Evolutionary conservation across 1,284 basidiomycete species (phyloP), one percentile per base, ranked within the genome.

Genomic region (Athelia psychrophila): DNA sequence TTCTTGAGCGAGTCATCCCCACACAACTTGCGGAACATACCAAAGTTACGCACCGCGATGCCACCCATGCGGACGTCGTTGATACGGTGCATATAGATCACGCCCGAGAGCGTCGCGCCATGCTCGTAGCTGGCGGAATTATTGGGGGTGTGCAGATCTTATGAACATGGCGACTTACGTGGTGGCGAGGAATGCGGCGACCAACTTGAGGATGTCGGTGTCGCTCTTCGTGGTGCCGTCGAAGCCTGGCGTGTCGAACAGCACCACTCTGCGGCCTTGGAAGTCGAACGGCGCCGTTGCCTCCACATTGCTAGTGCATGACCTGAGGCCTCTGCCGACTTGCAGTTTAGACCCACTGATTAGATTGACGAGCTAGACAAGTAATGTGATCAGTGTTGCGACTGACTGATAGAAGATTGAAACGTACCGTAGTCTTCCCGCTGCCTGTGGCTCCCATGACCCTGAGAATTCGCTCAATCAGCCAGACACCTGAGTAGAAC

Each of bases 61-160:
- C 79, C 79, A 35, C 76, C 76, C 59, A 82, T 70, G 22, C 77
- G 65, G 60, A 72, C 65, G 56, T 81, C 80, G 48, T 76, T 72
- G 55, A 82, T 82, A 4, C 77, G 73, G 56, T 82, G 79, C 65
- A 80, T 68, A 63, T 81, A 82, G 46, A 82, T 72, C 58, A 82
- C 68, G 0, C 80, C 80, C 2, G 72, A 67, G 19, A 81, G 66
- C 50, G 70, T 74, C 49, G 58, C 59, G 25, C 71, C 73, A 44
- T 70, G 64, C 52, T 73, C 65, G 54, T 77, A 71, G 49, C 77
- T 79, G 32, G 23, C n/a, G 2, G 44, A 46, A 33, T 16, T 27
- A 54, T 56, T 38, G 54, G 4, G 36, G 35, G n/a, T 49, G 4
- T 42, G 38, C 13, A 30, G 13, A 30, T 4, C 24, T 12, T n/a